A percentile compares a stretch with the other conserved stretches of the same genome.
Evolutionary conservation across 257 asterid species (phyloP).

Genomic region (Lycium barbarum): DNA sequence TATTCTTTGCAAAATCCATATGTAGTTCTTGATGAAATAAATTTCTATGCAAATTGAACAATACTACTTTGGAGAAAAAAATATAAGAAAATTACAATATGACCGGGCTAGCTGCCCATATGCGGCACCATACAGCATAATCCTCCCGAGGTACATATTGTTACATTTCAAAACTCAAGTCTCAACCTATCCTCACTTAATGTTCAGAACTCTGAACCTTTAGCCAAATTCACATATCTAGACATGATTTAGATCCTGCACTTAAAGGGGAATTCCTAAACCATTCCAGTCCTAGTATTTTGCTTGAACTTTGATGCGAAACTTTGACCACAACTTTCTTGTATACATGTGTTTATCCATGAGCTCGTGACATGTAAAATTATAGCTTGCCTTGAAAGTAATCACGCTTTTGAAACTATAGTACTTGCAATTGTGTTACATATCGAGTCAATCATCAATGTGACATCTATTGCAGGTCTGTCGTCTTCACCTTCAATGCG

Average conservation of each 20-base stretch:
- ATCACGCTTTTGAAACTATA: too few relatives aligned
- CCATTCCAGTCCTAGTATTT: constrained; percentile 44
- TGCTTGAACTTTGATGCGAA: constrained; percentile 39
- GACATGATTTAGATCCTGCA: constrained; percentile 33
- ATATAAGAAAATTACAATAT: neutral
- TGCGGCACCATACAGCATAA: neutral
- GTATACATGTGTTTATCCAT: constrained; percentile 14
- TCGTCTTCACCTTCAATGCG: too few relatives aligned
- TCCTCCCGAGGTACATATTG: neutral
- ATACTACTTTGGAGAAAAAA: neutral
- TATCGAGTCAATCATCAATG: too few relatives aligned
- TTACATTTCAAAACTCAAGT: constrained; percentile 34
- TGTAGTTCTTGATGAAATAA: neutral
- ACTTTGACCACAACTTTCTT: constrained; percentile 39
- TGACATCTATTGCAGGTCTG: too few relatives aligned
- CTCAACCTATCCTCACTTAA: constrained; percentile 30
- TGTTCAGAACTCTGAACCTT: constrained; percentile 28
- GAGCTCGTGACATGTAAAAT: too few relatives aligned
- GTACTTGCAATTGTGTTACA: too few relatives aligned
- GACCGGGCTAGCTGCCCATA: neutral
- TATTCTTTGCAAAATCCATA: neutral
- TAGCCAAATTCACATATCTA: constrained; percentile 32
- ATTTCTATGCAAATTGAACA: neutral
- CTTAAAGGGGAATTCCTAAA: constrained; percentile 23
- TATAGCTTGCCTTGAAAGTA: too few relatives aligned